Evolutionary conservation across 257 asterid species (phyloP).

Genomic region (Solanum sitiens): DNA sequence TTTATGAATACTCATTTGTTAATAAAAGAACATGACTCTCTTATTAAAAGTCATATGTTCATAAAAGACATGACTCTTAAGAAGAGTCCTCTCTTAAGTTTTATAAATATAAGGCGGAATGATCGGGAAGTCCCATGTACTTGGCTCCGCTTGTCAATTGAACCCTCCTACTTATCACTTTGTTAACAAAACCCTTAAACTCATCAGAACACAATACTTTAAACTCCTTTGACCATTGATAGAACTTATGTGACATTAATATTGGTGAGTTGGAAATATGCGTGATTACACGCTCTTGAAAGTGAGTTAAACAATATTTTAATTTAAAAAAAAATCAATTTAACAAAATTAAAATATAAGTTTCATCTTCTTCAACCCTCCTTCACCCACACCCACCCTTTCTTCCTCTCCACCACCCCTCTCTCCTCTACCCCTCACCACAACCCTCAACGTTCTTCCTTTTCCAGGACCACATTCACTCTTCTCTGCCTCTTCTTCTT

Average conservation of each 20-base stretch:
- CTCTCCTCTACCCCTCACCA: too few species aligned
- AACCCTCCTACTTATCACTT: neutral
- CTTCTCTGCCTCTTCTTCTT: neutral
- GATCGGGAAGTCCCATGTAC: neutral
- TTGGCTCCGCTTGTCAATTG: neutral
- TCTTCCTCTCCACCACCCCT: neutral
- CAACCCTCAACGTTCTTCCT: neutral
- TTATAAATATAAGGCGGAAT: too few species aligned
- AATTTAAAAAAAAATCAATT: neutral
- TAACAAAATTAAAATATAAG: too few species aligned
- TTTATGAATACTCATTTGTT: too few species aligned
- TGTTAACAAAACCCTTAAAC: neutral
- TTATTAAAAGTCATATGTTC: too few species aligned
- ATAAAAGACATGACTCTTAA: too few species aligned
- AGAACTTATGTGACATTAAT: neutral
- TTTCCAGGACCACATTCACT: neutral
- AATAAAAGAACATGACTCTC: too few species aligned
- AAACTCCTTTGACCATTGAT: neutral
- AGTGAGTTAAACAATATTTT: too few species aligned
- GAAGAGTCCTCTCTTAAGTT: too few species aligned
- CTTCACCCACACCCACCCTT: neutral
- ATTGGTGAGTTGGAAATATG: neutral
- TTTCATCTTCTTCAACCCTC: neutral
- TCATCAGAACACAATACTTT: neutral
- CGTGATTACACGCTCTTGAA: neutral